Evolutionary conservation across 495 filamentous ascomycete species (phyloP).

Genomic region (Melanomma pulvis-pyrius): DNA sequence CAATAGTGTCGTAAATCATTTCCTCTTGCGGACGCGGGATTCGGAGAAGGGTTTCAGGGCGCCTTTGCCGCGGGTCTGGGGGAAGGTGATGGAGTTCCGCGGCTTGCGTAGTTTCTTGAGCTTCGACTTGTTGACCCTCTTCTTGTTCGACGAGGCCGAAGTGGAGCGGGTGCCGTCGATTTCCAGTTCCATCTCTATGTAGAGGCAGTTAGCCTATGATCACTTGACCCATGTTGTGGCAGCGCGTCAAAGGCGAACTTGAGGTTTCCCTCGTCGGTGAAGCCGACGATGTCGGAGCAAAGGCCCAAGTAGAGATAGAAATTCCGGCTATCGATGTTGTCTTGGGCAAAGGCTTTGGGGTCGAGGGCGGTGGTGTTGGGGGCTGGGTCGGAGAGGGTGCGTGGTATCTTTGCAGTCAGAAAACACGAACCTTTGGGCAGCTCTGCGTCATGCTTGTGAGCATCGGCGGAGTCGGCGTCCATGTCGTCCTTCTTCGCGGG

Average conservation of each 20-base stretch:
- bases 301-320: constrained; percentile 25
- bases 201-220: constrained; percentile 22
- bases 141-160: constrained; percentile 15
- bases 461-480: constrained; percentile 41
- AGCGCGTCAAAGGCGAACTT: constrained; percentile 30
- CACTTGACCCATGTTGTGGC: constrained; percentile 16
- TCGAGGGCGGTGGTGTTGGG: constrained; percentile 11
- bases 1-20: neutral
- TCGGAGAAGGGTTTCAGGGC: constrained; percentile 33
- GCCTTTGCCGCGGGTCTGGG: constrained; percentile 27
- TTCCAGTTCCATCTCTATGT: constrained; percentile 40
- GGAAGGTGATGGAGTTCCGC: constrained; percentile 28
- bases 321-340: neutral
- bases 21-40: constrained; percentile 15
- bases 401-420: constrained; percentile 25
- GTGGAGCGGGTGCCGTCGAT: constrained; percentile 26
- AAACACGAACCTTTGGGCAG: constrained; percentile 32
- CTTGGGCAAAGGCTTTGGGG: constrained; percentile 12
- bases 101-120: constrained; percentile 30
- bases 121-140: constrained; percentile 10
- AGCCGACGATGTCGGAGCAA: constrained; percentile 33
- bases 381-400: constrained; percentile 7
- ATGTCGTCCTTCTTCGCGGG: constrained; percentile 36
- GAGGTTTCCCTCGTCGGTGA: constrained; percentile 15
- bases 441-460: constrained; percentile 15